Evolutionary conservation across 2,329 filamentous ascomycete genomes (phyloP).

Genomic region (Trichoderma breve): DNA sequence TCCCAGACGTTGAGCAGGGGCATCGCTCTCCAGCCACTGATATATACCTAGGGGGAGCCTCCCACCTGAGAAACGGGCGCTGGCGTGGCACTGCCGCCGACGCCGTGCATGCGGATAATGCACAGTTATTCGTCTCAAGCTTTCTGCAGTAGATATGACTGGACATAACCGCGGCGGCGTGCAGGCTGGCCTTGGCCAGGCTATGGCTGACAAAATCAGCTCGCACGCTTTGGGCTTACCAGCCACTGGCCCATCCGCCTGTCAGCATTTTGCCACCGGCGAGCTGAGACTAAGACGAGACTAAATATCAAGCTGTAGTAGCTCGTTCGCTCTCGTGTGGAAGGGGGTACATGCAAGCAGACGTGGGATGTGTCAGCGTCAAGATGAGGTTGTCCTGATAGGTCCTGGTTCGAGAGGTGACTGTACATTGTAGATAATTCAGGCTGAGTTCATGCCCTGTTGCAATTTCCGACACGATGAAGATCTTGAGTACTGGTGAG

Average conservation of each 20-base stretch:
- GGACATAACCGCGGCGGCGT: neutral
- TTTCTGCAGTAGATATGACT: neutral
- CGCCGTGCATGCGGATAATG: conserved; percentile 13
- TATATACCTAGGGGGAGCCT: neutral
- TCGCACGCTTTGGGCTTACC: conserved; percentile 11
- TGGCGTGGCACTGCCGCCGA: conserved; percentile 14
- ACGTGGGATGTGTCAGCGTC: neutral
- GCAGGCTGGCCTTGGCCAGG: neutral
- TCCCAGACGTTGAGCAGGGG: neutral
- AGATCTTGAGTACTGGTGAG: neutral
- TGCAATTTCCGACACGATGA: neutral
- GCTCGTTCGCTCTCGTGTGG: neutral
- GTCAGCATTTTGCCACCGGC: conserved; percentile 17
- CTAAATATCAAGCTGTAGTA: neutral
- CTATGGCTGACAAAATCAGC: conserved; percentile 14
- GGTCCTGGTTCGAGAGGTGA: neutral
- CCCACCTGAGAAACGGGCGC: conserved; percentile 15
- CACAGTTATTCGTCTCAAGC: neutral
- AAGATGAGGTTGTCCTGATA: neutral
- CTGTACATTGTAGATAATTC: neutral
- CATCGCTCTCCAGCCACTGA: conserved; percentile 11
- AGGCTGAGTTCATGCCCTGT: neutral
- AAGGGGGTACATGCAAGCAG: neutral
- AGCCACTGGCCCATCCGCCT: conserved; percentile 9
- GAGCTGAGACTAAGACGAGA: neutral